A percentile compares a stretch with the other conserved stretches of the same genome.
phyloP scores from a whole-genome alignment of 2,329 filamentous ascomycete genomes.

The Fusarium protoensiforme region DNA sequence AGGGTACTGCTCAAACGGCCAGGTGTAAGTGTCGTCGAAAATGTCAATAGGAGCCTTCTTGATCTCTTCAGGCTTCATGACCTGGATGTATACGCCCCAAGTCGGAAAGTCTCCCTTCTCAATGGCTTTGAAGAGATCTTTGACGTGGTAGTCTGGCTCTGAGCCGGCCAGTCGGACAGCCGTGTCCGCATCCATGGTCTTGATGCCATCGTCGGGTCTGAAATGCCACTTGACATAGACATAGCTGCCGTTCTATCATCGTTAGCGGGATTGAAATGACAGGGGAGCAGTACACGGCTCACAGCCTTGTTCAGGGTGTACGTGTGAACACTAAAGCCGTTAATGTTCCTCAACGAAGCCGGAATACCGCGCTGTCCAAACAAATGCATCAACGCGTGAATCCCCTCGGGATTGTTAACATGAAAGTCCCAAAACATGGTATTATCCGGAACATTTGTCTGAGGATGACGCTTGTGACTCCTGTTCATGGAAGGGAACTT shows the following conservation, averaged over 20 bases:
- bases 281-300: fast-evolving
- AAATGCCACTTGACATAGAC: conserved; percentile 63
- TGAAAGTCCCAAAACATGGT: conserved; percentile 53
- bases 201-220: conserved; percentile 58
- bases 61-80: conserved; percentile 70
- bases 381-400: conserved; percentile 63
- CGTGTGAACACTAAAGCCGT: conserved; percentile 61
- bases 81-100: conserved; percentile 74
- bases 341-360: conserved; percentile 56
- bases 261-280: not conserved
- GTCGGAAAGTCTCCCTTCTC: conserved; percentile 68
- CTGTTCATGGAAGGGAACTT: conserved; percentile 60
- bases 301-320: conserved; percentile 54
- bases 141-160: conserved; percentile 62
- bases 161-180: conserved; percentile 49
- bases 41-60: conserved; percentile 71
- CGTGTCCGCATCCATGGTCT: conserved; percentile 55
- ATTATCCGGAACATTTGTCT: conserved; percentile 54
- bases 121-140: conserved; percentile 59
- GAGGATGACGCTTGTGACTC: conserved; percentile 57
- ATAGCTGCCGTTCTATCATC: conserved; percentile 54
- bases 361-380: conserved; percentile 63
- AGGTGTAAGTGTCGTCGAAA: conserved; percentile 77
- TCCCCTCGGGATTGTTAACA: conserved; percentile 50
- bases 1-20: conserved; percentile 72